Evolutionary conservation across 2,329 filamentous ascomycete genomes (phyloP).

Genomic region (Aquanectria penicillioides): DNA sequence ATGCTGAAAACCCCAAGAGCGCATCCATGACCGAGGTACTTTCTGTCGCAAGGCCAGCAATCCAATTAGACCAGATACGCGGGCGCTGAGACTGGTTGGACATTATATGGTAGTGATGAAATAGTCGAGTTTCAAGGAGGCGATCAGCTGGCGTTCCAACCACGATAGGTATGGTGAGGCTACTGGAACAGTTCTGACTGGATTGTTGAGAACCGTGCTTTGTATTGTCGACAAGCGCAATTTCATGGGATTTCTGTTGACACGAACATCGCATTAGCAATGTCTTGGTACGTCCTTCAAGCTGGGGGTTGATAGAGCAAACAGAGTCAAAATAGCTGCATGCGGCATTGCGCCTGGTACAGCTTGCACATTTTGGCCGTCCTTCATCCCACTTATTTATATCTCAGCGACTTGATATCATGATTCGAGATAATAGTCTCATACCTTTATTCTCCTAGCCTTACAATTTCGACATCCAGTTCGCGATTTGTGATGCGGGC

Average conservation of each 20-base stretch:
- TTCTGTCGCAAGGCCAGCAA: background rate
- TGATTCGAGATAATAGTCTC: too few species aligned
- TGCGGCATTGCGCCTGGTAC: too few species aligned
- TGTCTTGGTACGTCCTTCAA: too few species aligned
- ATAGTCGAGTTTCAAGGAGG: background rate
- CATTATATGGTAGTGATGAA: slow-evolving; percentile 13
- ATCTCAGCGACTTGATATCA: background rate
- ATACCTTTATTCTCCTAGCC: slow-evolving; percentile 8
- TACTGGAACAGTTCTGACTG: too few species aligned
- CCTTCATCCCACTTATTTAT: slow-evolving; percentile 8
- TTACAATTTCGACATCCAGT: slow-evolving; percentile 4
- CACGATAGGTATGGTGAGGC: too few species aligned
- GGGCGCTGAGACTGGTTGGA: background rate
- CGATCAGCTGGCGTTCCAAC: background rate
- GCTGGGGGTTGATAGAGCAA: too few species aligned
- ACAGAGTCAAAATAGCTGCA: too few species aligned
- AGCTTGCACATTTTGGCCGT: background rate
- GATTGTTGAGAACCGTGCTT: too few species aligned
- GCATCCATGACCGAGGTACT: slow-evolving; percentile 4
- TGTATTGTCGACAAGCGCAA: too few species aligned
- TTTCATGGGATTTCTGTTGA: too few species aligned
- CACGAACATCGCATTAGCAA: too few species aligned
- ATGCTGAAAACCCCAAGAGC: slow-evolving; percentile 8
- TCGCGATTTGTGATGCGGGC: slow-evolving; percentile 10
- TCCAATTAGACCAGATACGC: background rate